phyloP scores from a whole-genome alignment of 768 basidiomycete species.

The Termitomyces sp. region DNA sequence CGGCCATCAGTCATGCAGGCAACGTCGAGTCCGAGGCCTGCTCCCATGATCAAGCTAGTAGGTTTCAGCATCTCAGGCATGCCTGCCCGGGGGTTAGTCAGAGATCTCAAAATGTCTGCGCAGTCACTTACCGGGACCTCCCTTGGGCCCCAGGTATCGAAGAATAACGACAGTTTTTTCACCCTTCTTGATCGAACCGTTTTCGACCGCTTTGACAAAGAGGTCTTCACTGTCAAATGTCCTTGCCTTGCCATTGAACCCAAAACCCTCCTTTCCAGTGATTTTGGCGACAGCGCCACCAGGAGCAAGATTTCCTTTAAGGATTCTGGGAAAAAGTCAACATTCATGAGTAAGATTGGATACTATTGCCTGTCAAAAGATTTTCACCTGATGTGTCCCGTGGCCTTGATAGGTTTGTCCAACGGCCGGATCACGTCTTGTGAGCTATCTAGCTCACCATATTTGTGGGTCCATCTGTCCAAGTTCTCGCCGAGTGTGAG shows the following conservation, averaged over 20 bases:
- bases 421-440: slow-evolving; percentile 91
- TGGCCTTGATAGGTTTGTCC: slow-evolving; percentile 81
- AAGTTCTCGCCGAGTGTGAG: slow-evolving; percentile 89
- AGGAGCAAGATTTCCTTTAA: slow-evolving; percentile 90
- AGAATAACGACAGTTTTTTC: slow-evolving; percentile 97
- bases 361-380: slow-evolving; percentile 4
- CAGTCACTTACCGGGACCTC: slow-evolving; percentile 80
- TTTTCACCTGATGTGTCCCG: slow-evolving; percentile 82
- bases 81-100: slow-evolving; percentile 42
- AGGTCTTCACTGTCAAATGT: slow-evolving; percentile 89
- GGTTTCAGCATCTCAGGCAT: slow-evolving; percentile 99
- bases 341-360: slow-evolving; percentile 6
- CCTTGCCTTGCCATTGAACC: slow-evolving; percentile 88
- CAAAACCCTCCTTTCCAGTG: slow-evolving; percentile 91
- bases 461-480: slow-evolving; percentile 79
- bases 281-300: slow-evolving; percentile 97
- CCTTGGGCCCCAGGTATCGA: slow-evolving; percentile 94
- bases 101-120: slow-evolving; percentile 1
- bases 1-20: slow-evolving; percentile 97
- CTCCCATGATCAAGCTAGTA: slow-evolving; percentile 97
- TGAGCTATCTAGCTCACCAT: slow-evolving; percentile 67
- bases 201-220: slow-evolving; percentile 86
- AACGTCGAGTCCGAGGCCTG: slow-evolving; percentile 92
- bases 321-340: slow-evolving; percentile 51
- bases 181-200: slow-evolving; percentile 83